Evolutionary conservation across 129 eudicot species (phyloP).

Genomic region (Lactuca sativa): DNA sequence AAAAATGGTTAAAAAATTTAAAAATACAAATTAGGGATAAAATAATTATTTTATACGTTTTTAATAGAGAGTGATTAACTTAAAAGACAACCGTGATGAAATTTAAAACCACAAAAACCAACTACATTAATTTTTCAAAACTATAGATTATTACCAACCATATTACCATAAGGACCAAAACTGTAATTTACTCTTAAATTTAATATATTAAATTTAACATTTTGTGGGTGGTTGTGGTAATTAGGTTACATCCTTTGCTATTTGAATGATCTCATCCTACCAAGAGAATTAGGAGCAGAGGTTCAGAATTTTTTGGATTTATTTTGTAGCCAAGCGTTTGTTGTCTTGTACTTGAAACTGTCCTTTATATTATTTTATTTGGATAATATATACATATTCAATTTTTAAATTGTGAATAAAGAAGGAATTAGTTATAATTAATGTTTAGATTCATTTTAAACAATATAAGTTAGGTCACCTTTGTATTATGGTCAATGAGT

Average conservation of each 20-base stretch:
- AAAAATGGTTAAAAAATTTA: too few relatives aligned
- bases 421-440: neutral
- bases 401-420: neutral
- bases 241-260: neutral
- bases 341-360: neutral
- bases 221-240: constrained; percentile 17
- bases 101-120: too few relatives aligned
- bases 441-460: too few relatives aligned
- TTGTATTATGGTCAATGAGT: too few relatives aligned
- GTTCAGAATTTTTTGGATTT: constrained; percentile 11
- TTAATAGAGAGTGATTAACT: too few relatives aligned
- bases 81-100: too few relatives aligned
- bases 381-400: neutral
- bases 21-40: too few relatives aligned
- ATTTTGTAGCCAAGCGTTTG: constrained; percentile 20
- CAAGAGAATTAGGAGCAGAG: constrained; percentile 13
- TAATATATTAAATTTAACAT: neutral
- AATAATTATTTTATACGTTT: too few relatives aligned
- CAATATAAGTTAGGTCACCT: too few relatives aligned
- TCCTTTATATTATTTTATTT: neutral
- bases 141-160: too few relatives aligned
- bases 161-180: too few relatives aligned
- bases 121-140: too few relatives aligned
- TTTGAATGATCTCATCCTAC: constrained; percentile 17
- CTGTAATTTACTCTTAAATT: neutral